Evolutionary conservation across 2,329 filamentous ascomycete genomes (phyloP), one percentile per base, ranked within the genome.

Genomic region (Onygenales sp.): DNA sequence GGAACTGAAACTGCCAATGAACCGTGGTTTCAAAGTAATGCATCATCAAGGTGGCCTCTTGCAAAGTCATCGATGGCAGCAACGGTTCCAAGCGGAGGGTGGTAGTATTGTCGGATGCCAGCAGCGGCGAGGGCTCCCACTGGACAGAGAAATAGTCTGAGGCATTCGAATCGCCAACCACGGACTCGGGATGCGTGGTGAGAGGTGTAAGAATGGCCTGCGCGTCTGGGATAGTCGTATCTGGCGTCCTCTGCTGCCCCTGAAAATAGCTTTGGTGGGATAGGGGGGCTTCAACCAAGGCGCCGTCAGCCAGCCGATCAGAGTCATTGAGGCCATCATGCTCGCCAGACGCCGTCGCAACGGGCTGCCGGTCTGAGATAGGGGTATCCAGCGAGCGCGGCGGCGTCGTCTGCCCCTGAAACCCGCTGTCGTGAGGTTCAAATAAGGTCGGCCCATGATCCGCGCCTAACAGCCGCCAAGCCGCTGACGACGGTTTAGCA

Each of bases 1-100:
- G n/a, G 47, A 37, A 40, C 13, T 40, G 47, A 39, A 49, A 49
- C 33, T 49, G 47, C 47, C 47, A 49, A 10, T 14, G 13, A n/a
- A 37, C 14, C 6, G 32, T 33, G 13, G 34, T 40, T 13, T 49
- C 47, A 34, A 49, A 14, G 32, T 49, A 49, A 21, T 49, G 47
- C 34, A 39, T 14, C n/a, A 49, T 14, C n/a, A 49, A 21, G 14
- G 32, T 21, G 10, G 47, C 17, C 21, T 49, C 47, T n/a, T 34
- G 21, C 13, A 49, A 13, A n/a, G 13, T 49, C 14, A 34, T 42
- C 11, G 39, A 42, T 14, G 39, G 39, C 11, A 42, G 39, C 39
- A 14, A 5, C 39, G 39, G 39, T 14, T 42, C 17, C 37, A 49
- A 40, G 47, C 33, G 33, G 21, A 4, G 21, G 3, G 21, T 27